A percentile compares a stretch with the other conserved stretches of the same genome.
phyloP scores from a whole-genome alignment of 495 filamentous ascomycete species.

The Xylaria nigripes region DNA sequence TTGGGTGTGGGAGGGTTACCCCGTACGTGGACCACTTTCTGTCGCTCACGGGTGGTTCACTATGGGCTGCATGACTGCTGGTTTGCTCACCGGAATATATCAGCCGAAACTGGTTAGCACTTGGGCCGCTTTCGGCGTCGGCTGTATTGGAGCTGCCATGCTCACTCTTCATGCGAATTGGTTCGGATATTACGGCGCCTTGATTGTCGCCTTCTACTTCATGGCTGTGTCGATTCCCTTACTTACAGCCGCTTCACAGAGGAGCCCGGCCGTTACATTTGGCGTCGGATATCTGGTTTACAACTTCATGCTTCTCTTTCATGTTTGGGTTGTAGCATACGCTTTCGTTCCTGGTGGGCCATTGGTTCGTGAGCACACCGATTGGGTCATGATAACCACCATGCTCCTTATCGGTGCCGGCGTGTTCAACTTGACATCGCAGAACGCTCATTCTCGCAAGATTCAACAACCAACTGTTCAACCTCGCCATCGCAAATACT shows the following conservation, averaged over 20 bases:
- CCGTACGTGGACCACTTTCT: slow-evolving; percentile 80
- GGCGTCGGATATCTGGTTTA: slow-evolving; percentile 83
- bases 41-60: slow-evolving; percentile 82
- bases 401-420: slow-evolving; percentile 83
- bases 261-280: slow-evolving; percentile 69
- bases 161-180: slow-evolving; percentile 75
- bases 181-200: slow-evolving; percentile 82
- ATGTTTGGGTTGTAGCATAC: slow-evolving; percentile 98
- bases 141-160: slow-evolving; percentile 68
- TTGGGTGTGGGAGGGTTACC: slow-evolving; percentile 99
- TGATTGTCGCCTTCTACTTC: slow-evolving; percentile 67
- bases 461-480: slow-evolving; percentile 1
- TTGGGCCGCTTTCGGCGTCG: slow-evolving; percentile 76
- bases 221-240: slow-evolving; percentile 75
- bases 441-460: slow-evolving; percentile 21
- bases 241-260: slow-evolving; percentile 63
- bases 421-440: slow-evolving; percentile 62
- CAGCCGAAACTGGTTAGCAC: slow-evolving; percentile 58
- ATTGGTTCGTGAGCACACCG: slow-evolving; percentile 86
- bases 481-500: slow-evolving; percentile 43
- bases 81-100: slow-evolving; percentile 70
- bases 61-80: slow-evolving; percentile 76
- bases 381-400: slow-evolving; percentile 81
- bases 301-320: slow-evolving; percentile 84
- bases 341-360: slow-evolving; percentile 98